Evolutionary conservation across 345 rosid genomes (phyloP).

Genomic region (Iberis pinnata): DNA sequence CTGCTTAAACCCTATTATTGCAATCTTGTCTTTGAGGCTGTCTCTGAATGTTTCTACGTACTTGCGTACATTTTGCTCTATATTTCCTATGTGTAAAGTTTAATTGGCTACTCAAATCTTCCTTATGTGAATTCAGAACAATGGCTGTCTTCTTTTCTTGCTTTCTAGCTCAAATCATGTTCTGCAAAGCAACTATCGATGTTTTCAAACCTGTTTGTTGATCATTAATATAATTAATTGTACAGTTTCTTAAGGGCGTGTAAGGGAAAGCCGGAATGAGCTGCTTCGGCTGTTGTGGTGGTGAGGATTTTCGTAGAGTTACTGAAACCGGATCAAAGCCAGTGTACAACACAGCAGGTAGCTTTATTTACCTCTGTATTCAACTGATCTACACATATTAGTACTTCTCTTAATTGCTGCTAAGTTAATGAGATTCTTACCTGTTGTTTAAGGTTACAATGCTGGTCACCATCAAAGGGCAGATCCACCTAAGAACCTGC

Average conservation of each 20-base stretch:
- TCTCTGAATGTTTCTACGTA: conserved; percentile 9
- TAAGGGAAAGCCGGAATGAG: conserved; percentile 41
- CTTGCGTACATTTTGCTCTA: not conserved
- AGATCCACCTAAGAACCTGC: no score
- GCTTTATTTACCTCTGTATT: no score
- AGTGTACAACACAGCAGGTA: conserved; percentile 42
- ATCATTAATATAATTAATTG: not conserved
- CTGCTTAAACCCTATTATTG: conserved; percentile 22
- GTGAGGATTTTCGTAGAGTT: conserved; percentile 44
- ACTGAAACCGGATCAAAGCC: conserved; percentile 44
- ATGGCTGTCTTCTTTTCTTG: not conserved
- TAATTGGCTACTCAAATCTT: not conserved
- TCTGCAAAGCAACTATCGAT: not conserved
- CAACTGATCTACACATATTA: no score
- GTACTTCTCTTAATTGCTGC: no score
- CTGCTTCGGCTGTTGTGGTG: conserved; percentile 61
- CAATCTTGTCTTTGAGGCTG: not conserved
- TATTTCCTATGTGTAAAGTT: not conserved
- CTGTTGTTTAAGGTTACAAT: no score
- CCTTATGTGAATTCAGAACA: not conserved
- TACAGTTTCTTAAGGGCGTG: conserved; percentile 6
- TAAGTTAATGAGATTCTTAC: not conserved
- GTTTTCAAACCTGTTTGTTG: not conserved
- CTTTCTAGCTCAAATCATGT: not conserved
- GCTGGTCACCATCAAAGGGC: no score